Conservation (phyloP, 2,329 filamentous ascomycete species). For the Colletotrichum sp. region DNA sequence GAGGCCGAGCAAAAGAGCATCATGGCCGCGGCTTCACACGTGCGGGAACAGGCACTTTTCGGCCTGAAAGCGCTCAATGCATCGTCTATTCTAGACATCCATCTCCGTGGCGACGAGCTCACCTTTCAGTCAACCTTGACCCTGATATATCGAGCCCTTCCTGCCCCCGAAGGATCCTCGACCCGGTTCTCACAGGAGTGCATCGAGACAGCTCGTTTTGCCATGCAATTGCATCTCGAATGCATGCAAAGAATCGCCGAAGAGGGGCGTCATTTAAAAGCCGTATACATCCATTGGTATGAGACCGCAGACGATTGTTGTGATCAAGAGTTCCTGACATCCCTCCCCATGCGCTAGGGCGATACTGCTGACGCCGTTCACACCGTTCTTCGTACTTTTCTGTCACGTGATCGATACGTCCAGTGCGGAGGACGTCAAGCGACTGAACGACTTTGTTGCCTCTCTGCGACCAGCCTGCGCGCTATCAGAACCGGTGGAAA, state of each 20-base stretch:
- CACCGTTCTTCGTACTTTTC: slow-evolving; percentile 65
- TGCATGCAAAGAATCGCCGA: slow-evolving; percentile 43
- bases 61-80: slow-evolving; percentile 42
- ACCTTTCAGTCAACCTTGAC: slow-evolving; percentile 53
- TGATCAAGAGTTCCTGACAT: slow-evolving; percentile 2
- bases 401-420: slow-evolving; percentile 62
- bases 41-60: slow-evolving; percentile 38
- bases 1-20: slow-evolving; percentile 41
- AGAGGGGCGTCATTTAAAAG: slow-evolving; percentile 43
- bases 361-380: slow-evolving; percentile 62
- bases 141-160: slow-evolving; percentile 58
- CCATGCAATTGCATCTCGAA: slow-evolving; percentile 49
- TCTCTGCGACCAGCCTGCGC: slow-evolving; percentile 35
- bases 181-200: slow-evolving; percentile 55
- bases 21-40: slow-evolving; percentile 39
- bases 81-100: slow-evolving; percentile 46
- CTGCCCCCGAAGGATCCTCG: slow-evolving; percentile 44
- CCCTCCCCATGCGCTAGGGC: slow-evolving; percentile 43
- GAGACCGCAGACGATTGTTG: slow-evolving; percentile 13
- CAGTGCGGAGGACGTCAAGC: slow-evolving; percentile 56
- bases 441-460: slow-evolving; percentile 60
- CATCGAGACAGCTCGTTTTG: slow-evolving; percentile 53
- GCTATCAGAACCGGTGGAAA: slow-evolving; percentile 30
- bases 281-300: slow-evolving; percentile 59
- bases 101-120: slow-evolving; percentile 53